Conservation (phyloP, 768 basidiomycete species). For the Leccinum variicolor region DNA sequence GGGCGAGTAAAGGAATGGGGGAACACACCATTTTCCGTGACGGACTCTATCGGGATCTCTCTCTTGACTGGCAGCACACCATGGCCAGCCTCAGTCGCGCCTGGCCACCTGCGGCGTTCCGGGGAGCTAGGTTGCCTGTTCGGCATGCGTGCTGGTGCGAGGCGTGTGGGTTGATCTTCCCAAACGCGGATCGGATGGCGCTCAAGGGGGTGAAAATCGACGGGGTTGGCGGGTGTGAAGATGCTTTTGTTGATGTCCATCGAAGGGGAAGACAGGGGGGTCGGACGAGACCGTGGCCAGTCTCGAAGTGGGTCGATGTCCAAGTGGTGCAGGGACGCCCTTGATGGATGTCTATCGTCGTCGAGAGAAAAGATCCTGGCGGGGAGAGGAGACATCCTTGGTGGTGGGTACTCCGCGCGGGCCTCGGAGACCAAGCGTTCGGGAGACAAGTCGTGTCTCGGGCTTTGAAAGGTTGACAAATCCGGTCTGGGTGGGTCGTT, state of each 20-base stretch:
- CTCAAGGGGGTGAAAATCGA: slow-evolving; percentile 1
- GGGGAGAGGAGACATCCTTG: slow-evolving; percentile 11
- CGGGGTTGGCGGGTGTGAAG: neutral
- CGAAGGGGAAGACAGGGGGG: neutral
- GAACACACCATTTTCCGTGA: slow-evolving; percentile 9
- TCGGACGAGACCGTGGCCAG: slow-evolving; percentile 5
- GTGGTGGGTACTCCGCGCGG: slow-evolving; percentile 8
- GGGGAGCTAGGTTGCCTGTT: neutral
- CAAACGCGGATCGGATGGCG: slow-evolving; percentile 27
- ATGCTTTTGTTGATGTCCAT: neutral
- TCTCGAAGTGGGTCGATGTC: slow-evolving; percentile 2
- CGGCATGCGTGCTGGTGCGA: slow-evolving; percentile 9
- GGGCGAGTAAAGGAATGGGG: neutral
- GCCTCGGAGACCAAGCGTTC: slow-evolving; percentile 16
- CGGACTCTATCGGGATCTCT: neutral
- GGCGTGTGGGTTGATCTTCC: slow-evolving; percentile 19
- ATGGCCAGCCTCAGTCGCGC: neutral
- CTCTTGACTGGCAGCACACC: neutral
- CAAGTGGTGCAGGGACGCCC: neutral
- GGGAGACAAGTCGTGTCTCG: slow-evolving; percentile 11
- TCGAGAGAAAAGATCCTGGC: neutral
- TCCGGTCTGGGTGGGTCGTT: slow-evolving; percentile 12
- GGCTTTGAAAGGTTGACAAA: slow-evolving; percentile 12
- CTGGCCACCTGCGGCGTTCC: neutral
- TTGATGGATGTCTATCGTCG: slow-evolving; percentile 6